Evolutionary conservation across 352 stramenopile species (phyloP).

Genomic region (Halophytophthora batemanensis): DNA sequence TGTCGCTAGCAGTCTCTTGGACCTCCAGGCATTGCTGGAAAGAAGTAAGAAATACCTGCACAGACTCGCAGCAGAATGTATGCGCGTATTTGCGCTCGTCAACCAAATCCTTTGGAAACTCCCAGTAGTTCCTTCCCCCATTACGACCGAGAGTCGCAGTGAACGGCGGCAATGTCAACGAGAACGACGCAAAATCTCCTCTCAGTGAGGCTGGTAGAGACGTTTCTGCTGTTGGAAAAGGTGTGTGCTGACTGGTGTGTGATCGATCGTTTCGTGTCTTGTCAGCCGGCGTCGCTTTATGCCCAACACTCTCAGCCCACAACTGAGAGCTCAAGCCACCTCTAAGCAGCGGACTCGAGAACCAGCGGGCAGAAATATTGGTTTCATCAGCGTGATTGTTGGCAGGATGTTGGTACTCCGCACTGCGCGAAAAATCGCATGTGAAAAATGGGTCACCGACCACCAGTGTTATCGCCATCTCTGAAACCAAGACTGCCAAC

Average conservation of each 20-base stretch:
- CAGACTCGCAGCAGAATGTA: constrained; percentile 17
- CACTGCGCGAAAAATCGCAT: not conserved
- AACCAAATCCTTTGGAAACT: not conserved
- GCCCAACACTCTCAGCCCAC: constrained; percentile 16
- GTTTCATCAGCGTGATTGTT: not conserved
- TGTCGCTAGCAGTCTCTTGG: not conserved
- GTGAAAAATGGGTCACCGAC: constrained; percentile 37
- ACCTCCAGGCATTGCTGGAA: constrained; percentile 2
- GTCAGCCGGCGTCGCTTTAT: not conserved
- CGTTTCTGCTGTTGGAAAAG: constrained; percentile 11
- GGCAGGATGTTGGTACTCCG: not conserved
- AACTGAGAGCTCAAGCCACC: constrained; percentile 22
- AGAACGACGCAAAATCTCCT: constrained; percentile 20
- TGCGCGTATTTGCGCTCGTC: constrained; percentile 18
- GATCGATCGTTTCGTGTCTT: not conserved
- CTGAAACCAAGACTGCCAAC: constrained; percentile 41
- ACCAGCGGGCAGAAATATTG: constrained; percentile 18
- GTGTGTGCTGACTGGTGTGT: constrained; percentile 30
- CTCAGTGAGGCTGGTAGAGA: constrained; percentile 1
- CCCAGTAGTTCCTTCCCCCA: not conserved
- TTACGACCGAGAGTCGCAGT: not conserved
- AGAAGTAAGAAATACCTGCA: constrained; percentile 20
- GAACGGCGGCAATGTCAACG: constrained; percentile 32
- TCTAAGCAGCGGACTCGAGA: constrained; percentile 26
- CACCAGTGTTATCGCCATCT: constrained; percentile 56